Evolutionary conservation across 441 rosid species (phyloP).

Genomic region (Rhodomyrtus psidioides): DNA sequence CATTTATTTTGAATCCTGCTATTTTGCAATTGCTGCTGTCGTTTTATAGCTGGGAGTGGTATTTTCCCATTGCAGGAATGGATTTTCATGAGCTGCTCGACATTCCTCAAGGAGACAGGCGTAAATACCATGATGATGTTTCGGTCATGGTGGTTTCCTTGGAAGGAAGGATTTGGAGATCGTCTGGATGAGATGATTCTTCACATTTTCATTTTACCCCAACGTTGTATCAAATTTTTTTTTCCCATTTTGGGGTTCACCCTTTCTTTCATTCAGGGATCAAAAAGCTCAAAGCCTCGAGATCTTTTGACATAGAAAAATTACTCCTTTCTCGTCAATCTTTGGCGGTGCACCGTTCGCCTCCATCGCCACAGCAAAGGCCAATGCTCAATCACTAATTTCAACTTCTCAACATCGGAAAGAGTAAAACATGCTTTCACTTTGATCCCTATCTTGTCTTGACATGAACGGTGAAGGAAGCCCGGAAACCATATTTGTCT

Average conservation of each 20-base stretch:
- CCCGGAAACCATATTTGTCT: neutral
- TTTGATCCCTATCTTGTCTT: neutral
- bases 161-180: slow-evolving; percentile 96
- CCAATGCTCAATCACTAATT: neutral
- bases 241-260: slow-evolving; percentile 14
- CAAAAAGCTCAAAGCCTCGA: neutral
- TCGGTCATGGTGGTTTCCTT: slow-evolving; percentile 95
- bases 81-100: slow-evolving; percentile 88
- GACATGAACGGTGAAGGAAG: neutral
- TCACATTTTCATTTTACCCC: slow-evolving; percentile 12
- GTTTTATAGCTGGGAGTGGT: neutral
- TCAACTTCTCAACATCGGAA: neutral
- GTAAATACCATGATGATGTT: slow-evolving; percentile 94
- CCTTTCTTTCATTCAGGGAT: neutral
- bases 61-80: slow-evolving; percentile 43
- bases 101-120: slow-evolving; percentile 85
- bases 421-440: neutral
- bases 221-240: slow-evolving; percentile 20
- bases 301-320: neutral
- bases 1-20: neutral
- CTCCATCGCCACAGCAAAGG: neutral
- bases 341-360: neutral
- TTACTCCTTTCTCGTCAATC: neutral
- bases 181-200: slow-evolving; percentile 57
- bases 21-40: neutral